phyloP scores from a whole-genome alignment of 176 grass and related monocot genomes.

The Pontederia paniculata region DNA sequence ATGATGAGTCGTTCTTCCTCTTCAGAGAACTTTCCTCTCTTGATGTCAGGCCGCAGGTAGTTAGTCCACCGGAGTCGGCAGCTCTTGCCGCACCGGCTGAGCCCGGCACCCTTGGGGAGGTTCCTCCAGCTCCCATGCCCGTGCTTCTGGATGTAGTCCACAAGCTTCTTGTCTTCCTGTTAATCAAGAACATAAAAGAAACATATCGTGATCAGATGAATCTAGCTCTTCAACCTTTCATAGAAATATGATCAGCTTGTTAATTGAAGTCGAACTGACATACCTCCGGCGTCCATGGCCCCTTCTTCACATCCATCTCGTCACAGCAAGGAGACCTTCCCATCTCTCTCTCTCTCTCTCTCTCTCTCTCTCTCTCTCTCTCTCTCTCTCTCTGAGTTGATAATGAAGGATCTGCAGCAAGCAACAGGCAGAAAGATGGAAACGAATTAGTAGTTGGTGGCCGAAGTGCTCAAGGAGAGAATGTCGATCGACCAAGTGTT shows the following conservation, averaged over 20 bases:
- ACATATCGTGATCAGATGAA: no score
- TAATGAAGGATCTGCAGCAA: no score
- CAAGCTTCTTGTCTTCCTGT: conserved; percentile 14
- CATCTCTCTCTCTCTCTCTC: not conserved
- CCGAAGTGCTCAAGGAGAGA: no score
- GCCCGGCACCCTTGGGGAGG: conserved; percentile 9
- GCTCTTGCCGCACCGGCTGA: conserved; percentile 19
- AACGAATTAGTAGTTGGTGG: no score
- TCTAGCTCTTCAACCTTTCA: no score
- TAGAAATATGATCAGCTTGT: no score
- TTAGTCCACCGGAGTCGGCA: conserved; percentile 17
- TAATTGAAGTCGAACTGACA: no score
- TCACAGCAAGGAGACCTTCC: conserved; percentile 12
- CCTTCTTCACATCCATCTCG: conserved; percentile 4
- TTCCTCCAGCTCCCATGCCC: conserved; percentile 12
- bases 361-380: no score
- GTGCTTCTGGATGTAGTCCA: conserved; percentile 5
- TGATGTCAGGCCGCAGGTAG: conserved; percentile 14
- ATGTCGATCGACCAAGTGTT: no score
- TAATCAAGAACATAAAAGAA: no score
- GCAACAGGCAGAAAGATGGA: no score
- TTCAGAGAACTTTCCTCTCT: conserved; percentile 9
- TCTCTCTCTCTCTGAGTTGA: no score
- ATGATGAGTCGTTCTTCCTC: conserved; percentile 8
- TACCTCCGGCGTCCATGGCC: conserved; percentile 13